Evolutionary conservation across 768 basidiomycete genomes (phyloP).

Genomic region (Mycena pura): DNA sequence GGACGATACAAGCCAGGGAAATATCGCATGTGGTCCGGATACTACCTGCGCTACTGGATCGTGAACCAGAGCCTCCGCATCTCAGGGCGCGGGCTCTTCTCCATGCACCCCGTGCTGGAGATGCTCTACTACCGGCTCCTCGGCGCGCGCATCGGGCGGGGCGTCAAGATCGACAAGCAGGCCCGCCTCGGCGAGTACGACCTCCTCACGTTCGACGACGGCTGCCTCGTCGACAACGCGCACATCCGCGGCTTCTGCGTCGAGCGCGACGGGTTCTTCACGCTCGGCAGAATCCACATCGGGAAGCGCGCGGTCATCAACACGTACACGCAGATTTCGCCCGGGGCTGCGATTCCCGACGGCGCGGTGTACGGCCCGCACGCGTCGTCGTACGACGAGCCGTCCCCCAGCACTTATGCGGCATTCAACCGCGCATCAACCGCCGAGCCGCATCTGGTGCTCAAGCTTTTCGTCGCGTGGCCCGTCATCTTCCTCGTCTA

Average conservation of each 20-base stretch:
- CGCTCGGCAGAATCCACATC: slow-evolving; percentile 44
- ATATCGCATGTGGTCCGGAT: slow-evolving; percentile 39
- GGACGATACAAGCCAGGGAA: slow-evolving; percentile 46
- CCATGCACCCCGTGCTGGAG: slow-evolving; percentile 42
- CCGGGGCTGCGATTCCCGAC: slow-evolving; percentile 46
- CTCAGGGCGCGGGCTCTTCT: slow-evolving; percentile 50
- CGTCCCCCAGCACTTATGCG: slow-evolving; percentile 43
- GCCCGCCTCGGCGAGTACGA: slow-evolving; percentile 50
- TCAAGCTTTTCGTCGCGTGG: slow-evolving; percentile 46
- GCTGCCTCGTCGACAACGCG: slow-evolving; percentile 48
- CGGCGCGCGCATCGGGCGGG: slow-evolving; percentile 49
- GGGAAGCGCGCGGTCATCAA: slow-evolving; percentile 47
- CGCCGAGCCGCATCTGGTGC: slow-evolving; percentile 37
- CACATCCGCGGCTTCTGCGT: slow-evolving; percentile 52
- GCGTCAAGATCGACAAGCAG: slow-evolving; percentile 45
- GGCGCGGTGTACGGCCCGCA: slow-evolving; percentile 52
- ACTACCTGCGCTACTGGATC: slow-evolving; percentile 23
- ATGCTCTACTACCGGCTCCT: slow-evolving; percentile 52
- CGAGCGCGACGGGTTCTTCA: slow-evolving; percentile 52
- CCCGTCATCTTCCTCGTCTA: slow-evolving; percentile 46
- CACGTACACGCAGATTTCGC: slow-evolving; percentile 50
- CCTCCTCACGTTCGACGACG: slow-evolving; percentile 50
- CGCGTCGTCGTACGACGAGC: slow-evolving; percentile 47
- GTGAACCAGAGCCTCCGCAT: slow-evolving; percentile 17
- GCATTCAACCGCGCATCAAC: slow-evolving; percentile 46